Evolutionary conservation across 176 grass and related monocot species (phyloP).

Genomic region (Triticum timopheevii): DNA sequence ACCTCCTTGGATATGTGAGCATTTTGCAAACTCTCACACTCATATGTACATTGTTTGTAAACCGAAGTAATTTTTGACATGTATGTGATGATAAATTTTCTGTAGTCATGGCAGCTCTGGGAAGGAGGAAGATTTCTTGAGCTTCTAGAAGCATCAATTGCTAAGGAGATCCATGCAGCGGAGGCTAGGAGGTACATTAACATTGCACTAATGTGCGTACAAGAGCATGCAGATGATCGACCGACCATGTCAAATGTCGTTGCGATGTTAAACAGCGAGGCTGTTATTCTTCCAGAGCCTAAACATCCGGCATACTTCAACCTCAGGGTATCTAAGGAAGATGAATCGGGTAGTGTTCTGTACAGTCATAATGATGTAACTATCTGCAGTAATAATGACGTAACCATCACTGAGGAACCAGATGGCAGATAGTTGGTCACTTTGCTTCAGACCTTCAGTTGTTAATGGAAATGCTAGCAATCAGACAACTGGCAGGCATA

Average conservation of each 20-base stretch:
- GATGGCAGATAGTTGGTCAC: constrained; percentile 16
- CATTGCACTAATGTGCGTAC: constrained; percentile 37
- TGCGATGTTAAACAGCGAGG: constrained; percentile 16
- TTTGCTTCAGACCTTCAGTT: not conserved
- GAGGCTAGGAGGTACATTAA: constrained; percentile 25
- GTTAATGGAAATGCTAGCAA: not conserved
- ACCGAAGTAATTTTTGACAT: not conserved
- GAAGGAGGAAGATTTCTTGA: constrained; percentile 13
- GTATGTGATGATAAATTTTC: not conserved
- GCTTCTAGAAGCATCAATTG: constrained; percentile 17
- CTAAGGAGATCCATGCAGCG: not conserved
- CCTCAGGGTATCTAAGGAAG: constrained; percentile 1
- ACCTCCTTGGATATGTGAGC: not conserved
- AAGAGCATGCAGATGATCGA: constrained; percentile 33
- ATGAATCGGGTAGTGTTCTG: not conserved
- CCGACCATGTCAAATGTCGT: constrained; percentile 37
- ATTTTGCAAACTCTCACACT: not conserved
- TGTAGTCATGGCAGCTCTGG: constrained; percentile 37
- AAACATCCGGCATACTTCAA: constrained; percentile 36
- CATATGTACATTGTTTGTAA: not conserved
- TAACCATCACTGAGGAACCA: constrained; percentile 24
- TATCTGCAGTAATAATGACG: not conserved
- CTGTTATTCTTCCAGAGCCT: constrained; percentile 5
- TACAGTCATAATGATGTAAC: not conserved
- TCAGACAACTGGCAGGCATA: not conserved